Percentiles rank a stretch among this genome's conserved stretches.
Evolutionary conservation across 768 basidiomycete species (phyloP).

Genomic region (Hysterangium stoloniferum): DNA sequence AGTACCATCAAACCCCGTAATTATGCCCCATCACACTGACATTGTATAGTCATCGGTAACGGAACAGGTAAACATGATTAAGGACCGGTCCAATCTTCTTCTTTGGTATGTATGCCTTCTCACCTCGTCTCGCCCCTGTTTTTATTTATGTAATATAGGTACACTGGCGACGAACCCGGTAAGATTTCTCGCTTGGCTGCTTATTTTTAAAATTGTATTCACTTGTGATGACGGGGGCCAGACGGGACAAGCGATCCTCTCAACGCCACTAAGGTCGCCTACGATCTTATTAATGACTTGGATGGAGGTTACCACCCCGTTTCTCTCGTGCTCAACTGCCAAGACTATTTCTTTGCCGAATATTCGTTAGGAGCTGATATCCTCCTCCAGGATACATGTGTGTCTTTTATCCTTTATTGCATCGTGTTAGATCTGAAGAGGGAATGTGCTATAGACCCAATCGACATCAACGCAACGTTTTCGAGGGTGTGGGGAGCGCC

Average conservation of each 20-base stretch:
- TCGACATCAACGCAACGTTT: constrained; percentile 19
- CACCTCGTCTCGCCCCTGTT: too few relatives aligned
- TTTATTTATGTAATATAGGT: constrained; percentile 28
- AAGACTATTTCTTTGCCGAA: constrained; percentile 54
- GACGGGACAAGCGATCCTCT: constrained; percentile 65
- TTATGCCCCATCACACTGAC: too few relatives aligned
- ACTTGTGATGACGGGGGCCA: constrained; percentile 17
- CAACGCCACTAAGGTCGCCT: constrained; percentile 42
- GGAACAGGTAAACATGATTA: constrained; percentile 62
- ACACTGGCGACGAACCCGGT: constrained; percentile 59
- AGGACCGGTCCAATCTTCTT: constrained; percentile 58
- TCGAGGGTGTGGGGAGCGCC: constrained; percentile 18
- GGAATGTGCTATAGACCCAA: constrained; percentile 17
- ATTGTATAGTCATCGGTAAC: constrained; percentile 38
- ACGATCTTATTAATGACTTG: constrained; percentile 38
- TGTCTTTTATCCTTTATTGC: constrained; percentile 20
- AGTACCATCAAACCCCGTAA: too few relatives aligned
- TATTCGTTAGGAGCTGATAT: constrained; percentile 63
- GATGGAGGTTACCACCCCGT: constrained; percentile 52
- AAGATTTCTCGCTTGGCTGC: constrained; percentile 13
- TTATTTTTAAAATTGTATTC: background rate
- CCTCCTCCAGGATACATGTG: constrained; percentile 60
- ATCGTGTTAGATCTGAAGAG: background rate
- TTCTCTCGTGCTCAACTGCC: constrained; percentile 52
- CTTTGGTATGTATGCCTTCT: constrained; percentile 33